Evolutionary conservation across 1,284 basidiomycete species (phyloP), one percentile per base, ranked within the genome.

Genomic region (Chondrostereum purpureum): DNA sequence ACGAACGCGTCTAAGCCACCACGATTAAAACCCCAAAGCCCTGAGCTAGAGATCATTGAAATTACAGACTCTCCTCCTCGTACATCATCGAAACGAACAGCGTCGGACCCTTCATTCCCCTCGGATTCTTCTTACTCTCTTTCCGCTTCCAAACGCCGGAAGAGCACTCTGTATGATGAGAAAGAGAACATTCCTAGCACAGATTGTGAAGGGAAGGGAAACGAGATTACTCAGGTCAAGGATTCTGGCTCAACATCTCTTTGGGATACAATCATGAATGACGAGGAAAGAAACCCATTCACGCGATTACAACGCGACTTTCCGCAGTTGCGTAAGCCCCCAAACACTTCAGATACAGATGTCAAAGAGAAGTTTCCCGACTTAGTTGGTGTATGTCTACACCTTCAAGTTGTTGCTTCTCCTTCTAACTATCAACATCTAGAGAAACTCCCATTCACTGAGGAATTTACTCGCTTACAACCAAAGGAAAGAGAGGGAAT

Each of bases 101-200:
- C 45, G 12, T 39, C 45, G 1, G 45, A 36, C 17, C 13, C 27
- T 10, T 34, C 45, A 5, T 42, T 23, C 16, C 16, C 38, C 6
- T 41, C 39, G 12, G 52, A 46, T 6, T 65, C 4, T 61, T 71
- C 12, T 64, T 65, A 24, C 56, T 69, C 6, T 68, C 71, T 12
- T 68, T 43, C 64, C 65, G 19, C 54, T 59, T 11, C 57, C 65
- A 23, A 58, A 65, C 13, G 62, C 65, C 3, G 39, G 36, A 4
- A 70, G 45, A 61, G 57, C 17, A 54, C 58, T 17, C 17, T 42
- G 5, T 47, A 47, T 3, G 50, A 54, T 2, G 58, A 65, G 39
- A 70, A 71, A 50, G 74, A 76, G 53, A 70, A 70, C 42, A 14
- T 14, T 8, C 22, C 40, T 8, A 31, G 27, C 20, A 8, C 17